Conservation (phyloP, 176 grass and related monocot species). For the Tuctoria greenei region DNA sequence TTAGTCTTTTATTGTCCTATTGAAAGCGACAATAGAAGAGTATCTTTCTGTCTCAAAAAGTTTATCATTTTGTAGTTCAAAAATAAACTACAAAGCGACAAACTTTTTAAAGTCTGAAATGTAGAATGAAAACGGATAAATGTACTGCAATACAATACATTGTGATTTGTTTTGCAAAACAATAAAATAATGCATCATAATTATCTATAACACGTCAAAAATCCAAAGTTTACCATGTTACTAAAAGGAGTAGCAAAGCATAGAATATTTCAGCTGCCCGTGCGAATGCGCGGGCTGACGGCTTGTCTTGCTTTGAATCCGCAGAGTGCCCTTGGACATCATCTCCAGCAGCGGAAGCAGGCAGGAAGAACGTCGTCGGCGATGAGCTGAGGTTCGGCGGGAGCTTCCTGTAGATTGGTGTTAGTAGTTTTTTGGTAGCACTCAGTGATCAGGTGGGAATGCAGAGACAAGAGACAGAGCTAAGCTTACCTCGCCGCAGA, state of each 20-base stretch:
- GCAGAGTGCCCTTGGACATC: neutral
- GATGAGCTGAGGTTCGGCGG: neutral
- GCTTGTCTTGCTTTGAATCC: neutral
- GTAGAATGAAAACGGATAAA: too few relatives aligned
- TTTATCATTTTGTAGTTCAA: too few relatives aligned
- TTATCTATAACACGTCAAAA: neutral
- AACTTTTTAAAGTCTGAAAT: too few relatives aligned
- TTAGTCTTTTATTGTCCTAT: too few relatives aligned
- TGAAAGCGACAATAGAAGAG: too few relatives aligned
- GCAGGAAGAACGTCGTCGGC: neutral
- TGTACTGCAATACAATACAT: neutral
- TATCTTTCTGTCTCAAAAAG: too few relatives aligned
- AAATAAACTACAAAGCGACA: too few relatives aligned
- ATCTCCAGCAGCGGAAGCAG: neutral
- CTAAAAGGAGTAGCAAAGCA: neutral
- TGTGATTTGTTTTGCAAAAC: neutral
- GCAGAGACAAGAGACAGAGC: neutral
- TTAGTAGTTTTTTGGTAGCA: neutral
- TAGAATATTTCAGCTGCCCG: neutral
- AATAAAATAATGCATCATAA: neutral
- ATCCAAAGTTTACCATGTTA: neutral
- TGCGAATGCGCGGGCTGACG: neutral
- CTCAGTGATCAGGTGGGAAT: neutral
- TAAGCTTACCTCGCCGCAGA: slow-evolving; percentile 9
- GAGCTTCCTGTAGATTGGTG: neutral